phyloP scores from a whole-genome alignment of 2,329 filamentous ascomycete species.

The Trichoderma lentiforme region DNA sequence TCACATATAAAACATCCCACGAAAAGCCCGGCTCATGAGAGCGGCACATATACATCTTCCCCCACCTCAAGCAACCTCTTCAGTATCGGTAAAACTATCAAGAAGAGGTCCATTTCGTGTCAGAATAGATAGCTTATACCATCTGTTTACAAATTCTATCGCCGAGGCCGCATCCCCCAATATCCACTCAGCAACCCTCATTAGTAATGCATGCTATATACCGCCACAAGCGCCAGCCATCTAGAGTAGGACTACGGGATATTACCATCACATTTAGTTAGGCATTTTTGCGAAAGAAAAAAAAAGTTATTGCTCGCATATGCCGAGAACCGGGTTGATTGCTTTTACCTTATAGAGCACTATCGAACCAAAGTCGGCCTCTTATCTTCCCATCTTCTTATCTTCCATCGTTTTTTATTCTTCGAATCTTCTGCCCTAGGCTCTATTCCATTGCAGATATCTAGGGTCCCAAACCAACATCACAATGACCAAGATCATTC shows the following conservation, averaged over 20 bases:
- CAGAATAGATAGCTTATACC: background rate
- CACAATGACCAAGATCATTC: conserved; percentile 71
- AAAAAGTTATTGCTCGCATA: conserved; percentile 12
- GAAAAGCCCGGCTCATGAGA: background rate
- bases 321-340: background rate
- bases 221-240: conserved; percentile 13
- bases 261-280: background rate
- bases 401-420: background rate
- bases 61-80: background rate
- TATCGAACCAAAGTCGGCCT: background rate
- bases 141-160: background rate
- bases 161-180: background rate
- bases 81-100: background rate
- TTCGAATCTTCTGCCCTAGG: background rate
- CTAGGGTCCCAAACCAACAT: background rate
- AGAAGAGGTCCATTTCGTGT: background rate
- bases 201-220: conserved; percentile 7
- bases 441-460: background rate
- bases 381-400: background rate
- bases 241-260: background rate
- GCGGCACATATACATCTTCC: background rate
- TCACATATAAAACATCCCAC: background rate
- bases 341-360: background rate
- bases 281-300: background rate
- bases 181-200: conserved; percentile 7